Base-by-base conservation (phyloP, 2,329 filamentous ascomycete genomes). In the Ophiostoma sp. region DNA sequence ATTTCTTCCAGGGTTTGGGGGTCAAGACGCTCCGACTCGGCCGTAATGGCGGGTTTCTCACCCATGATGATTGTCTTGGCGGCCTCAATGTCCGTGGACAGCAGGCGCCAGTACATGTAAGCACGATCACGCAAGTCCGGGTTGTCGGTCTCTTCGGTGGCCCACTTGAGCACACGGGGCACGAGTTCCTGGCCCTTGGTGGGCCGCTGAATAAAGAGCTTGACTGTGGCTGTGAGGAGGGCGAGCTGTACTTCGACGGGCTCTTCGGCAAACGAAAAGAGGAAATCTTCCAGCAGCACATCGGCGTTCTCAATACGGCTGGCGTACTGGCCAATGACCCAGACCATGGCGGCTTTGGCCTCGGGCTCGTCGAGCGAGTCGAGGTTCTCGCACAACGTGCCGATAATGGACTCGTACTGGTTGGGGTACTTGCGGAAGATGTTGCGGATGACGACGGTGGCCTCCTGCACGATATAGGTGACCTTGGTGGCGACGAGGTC, bases 391-490 rank as follows among this genome's bases (percentile, higher is more conserved):
- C 97, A 98, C 0, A 99, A 87, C 0, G 95, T 97, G 69, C 93
- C 92, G 79, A 99, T 99, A 81, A 99, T 98, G 75, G 93, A 95
- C 82, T 99, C 96, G 82, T 99, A 99, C 81, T 98, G 94, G 81
- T 99, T 98, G 9, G 96, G 96, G 79, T 99, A 99, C 84, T 98
- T 98, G 78, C 96, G 92, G 88, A 99, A 99, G 79, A 99, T 99
- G 82, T 99, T 99, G 77, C 94, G 92, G 80, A 99, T 99, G 33
- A 99, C 96, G 5, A 99, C 96, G 0, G 96, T 99, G 19, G 96
- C 96, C 85, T 99, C 96, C 83, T 99, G 96, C 0, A 99, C 96
- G 77, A 99, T 99, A 80, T 99, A 99, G 0, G 95, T 97, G 72
- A 99, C 92, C 83, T 98, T 98, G n/a, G 96, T 98, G 36, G 95